A percentile compares a stretch with the other conserved stretches of the same genome.
Evolutionary conservation across 352 stramenopile genomes (phyloP).

Genomic region (Globisporangium spiculum): DNA sequence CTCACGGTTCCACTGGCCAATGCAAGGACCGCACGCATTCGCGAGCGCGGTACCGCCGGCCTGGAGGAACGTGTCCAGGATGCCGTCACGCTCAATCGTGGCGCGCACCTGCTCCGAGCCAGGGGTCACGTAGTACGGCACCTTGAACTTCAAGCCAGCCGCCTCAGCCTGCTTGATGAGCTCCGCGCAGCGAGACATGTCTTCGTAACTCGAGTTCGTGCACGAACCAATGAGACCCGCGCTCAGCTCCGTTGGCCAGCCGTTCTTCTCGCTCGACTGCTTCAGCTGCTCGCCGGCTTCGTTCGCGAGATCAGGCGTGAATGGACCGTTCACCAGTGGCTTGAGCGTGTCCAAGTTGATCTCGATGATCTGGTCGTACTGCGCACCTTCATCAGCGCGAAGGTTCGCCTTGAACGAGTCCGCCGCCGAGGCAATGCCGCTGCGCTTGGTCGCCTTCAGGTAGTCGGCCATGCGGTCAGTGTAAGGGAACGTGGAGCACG

Average conservation of each 20-base stretch:
- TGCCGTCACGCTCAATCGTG: slow-evolving; percentile 90
- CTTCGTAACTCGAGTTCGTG: slow-evolving; percentile 95
- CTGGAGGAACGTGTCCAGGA: slow-evolving; percentile 88
- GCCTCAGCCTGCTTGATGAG: slow-evolving; percentile 83
- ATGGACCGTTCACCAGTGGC: slow-evolving; percentile 91
- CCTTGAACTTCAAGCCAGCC: slow-evolving; percentile 89
- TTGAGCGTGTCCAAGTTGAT: slow-evolving; percentile 91
- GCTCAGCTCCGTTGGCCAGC: slow-evolving; percentile 88
- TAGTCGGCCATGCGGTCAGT: slow-evolving; percentile 92
- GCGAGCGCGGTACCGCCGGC: slow-evolving; percentile 87
- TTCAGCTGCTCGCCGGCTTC: slow-evolving; percentile 70
- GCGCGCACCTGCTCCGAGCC: slow-evolving; percentile 92
- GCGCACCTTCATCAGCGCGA: slow-evolving; percentile 83
- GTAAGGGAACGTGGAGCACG: slow-evolving; percentile 93
- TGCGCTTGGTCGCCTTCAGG: slow-evolving; percentile 87
- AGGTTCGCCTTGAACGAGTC: slow-evolving; percentile 88
- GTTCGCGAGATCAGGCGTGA: slow-evolving; percentile 91
- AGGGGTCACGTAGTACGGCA: slow-evolving; percentile 91
- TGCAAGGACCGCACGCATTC: slow-evolving; percentile 93
- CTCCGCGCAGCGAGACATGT: slow-evolving; percentile 90
- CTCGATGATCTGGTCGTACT: slow-evolving; percentile 94
- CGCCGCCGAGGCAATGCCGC: slow-evolving; percentile 85
- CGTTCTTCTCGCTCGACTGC: slow-evolving; percentile 79
- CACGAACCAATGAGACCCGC: slow-evolving; percentile 93
- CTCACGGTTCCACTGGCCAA: slow-evolving; percentile 93